phyloP scores from a whole-genome alignment of 331 rosid species.

The Pyracantha coccinea region DNA sequence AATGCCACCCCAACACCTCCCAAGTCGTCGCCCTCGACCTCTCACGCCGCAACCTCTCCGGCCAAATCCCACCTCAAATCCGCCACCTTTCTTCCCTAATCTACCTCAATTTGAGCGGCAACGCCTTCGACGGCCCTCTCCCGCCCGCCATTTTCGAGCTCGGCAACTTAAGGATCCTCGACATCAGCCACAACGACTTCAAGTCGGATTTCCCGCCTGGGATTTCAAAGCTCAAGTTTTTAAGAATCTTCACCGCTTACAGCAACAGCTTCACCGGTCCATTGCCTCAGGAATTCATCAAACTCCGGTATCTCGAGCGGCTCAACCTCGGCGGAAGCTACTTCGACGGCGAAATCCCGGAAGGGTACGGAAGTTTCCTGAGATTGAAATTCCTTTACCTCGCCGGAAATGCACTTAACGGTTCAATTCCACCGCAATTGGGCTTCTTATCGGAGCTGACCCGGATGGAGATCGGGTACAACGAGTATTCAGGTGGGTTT shows the following conservation, averaged over 20 bases:
- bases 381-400: conserved; percentile 50
- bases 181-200: conserved; percentile 67
- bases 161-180: conserved; percentile 49
- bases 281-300: conserved; percentile 43
- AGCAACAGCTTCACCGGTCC: conserved; percentile 82
- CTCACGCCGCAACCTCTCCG: conserved; percentile 76
- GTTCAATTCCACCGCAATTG: conserved; percentile 48
- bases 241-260: conserved; percentile 63
- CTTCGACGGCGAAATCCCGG: conserved; percentile 57
- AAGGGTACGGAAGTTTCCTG: conserved; percentile 46
- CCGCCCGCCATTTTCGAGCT: conserved; percentile 57
- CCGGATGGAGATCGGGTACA: conserved; percentile 81
- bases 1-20: conserved; percentile 51
- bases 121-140: conserved; percentile 48
- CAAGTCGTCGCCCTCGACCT: conserved; percentile 58
- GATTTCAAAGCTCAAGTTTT: conserved; percentile 62
- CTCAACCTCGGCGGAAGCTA: conserved; percentile 96
- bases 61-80: conserved; percentile 57
- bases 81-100: conserved; percentile 39
- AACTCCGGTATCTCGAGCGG: conserved; percentile 52
- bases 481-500: conserved; percentile 45
- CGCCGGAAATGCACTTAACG: conserved; percentile 65
- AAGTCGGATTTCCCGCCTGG: conserved; percentile 79
- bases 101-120: conserved; percentile 72
- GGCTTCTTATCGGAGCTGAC: conserved; percentile 45